Evolutionary conservation across 163 green algal genomes (phyloP).

Genomic region (Chloromonas sp.): DNA sequence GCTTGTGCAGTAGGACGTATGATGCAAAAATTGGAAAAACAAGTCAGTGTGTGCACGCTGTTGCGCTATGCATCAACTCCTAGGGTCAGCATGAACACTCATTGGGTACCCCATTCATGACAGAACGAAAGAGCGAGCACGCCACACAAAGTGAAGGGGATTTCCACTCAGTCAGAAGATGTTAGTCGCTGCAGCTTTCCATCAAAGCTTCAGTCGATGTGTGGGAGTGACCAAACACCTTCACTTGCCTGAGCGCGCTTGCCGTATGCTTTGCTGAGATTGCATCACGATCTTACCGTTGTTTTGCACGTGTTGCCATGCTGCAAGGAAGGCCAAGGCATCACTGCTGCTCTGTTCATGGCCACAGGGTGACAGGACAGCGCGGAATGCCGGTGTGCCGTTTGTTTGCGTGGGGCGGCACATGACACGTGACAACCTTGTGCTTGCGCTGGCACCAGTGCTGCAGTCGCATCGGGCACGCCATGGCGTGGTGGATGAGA

Average conservation of each 20-base stretch:
- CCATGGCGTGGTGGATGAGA: background rate
- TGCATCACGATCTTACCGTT: background rate
- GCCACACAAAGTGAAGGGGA: too few relatives aligned
- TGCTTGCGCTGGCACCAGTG: background rate
- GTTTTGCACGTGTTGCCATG: background rate
- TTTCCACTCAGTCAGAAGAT: too few relatives aligned
- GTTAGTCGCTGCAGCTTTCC: background rate
- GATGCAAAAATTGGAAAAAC: too few relatives aligned
- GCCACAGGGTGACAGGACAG: background rate
- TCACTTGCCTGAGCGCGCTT: background rate
- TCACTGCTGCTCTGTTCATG: background rate
- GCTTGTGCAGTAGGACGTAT: background rate
- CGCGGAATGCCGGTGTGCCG: background rate
- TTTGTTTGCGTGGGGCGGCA: background rate
- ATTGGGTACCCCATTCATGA: background rate
- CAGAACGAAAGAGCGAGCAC: too few relatives aligned
- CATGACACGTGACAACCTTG: background rate
- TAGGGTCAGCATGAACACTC: background rate
- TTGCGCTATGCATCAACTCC: background rate
- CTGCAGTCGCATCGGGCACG: background rate
- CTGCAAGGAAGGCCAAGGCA: too few relatives aligned
- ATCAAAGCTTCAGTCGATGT: background rate
- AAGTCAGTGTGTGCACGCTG: background rate
- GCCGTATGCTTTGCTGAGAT: background rate
- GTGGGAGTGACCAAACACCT: background rate